phyloP scores from a whole-genome alignment of 2,329 filamentous ascomycete genomes.

The Elsinoe arachidis region DNA sequence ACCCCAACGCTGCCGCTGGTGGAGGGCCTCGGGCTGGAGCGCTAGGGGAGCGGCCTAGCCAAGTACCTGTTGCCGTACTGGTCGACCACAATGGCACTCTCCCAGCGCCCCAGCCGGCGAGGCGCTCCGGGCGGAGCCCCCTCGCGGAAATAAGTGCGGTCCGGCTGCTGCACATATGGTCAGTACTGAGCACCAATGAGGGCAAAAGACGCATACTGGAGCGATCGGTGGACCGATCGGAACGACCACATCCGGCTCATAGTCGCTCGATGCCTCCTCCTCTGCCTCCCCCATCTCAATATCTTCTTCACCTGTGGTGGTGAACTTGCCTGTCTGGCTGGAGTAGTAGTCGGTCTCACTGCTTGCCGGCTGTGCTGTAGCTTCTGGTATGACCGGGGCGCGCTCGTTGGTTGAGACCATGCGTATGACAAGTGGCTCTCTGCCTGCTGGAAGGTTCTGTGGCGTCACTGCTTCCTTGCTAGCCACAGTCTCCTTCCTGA shows the following conservation, averaged over 20 bases:
- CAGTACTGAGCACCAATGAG: neutral
- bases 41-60: constrained; percentile 39
- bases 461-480: neutral
- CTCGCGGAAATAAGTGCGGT: no score
- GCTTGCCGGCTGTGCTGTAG: constrained; percentile 36
- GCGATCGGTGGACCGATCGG: neutral
- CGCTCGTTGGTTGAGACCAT: neutral
- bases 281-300: neutral
- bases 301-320: neutral
- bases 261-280: neutral
- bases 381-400: neutral
- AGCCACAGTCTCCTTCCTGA: neutral
- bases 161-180: neutral
- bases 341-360: constrained; percentile 96
- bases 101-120: constrained; percentile 13
- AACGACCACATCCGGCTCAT: neutral
- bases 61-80: constrained; percentile 75
- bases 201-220: neutral
- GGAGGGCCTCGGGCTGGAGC: constrained; percentile 33
- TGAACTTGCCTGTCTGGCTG: constrained; percentile 58
- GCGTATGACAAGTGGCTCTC: neutral
- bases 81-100: constrained; percentile 56
- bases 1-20: neutral
- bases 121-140: constrained; percentile 15
- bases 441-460: neutral